These are phyloP conservation scores for Fusarium siculi DNA, from an alignment of 2,329 filamentous ascomycete genomes.

Conservation along the genomic window DNA sequence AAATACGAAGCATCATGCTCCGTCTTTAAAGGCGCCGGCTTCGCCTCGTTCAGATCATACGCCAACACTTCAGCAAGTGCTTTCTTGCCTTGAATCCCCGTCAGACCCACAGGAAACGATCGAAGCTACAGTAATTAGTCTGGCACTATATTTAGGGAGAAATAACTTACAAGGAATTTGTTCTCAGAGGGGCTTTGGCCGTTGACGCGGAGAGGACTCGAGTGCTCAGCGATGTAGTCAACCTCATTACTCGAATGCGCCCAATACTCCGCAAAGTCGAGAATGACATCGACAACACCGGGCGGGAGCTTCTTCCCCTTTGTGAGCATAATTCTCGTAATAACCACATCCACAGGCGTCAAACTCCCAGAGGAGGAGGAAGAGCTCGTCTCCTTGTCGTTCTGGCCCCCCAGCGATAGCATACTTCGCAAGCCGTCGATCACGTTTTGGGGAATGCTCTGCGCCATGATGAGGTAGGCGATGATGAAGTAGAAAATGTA, in stretches of 20 bases:
- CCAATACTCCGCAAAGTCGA: constrained; percentile 73
- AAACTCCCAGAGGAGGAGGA: constrained; percentile 47
- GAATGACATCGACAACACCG: constrained; percentile 65
- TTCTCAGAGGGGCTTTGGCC: constrained; percentile 44
- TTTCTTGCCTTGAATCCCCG: constrained; percentile 40
- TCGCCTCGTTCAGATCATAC: constrained; percentile 46
- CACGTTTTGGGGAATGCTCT: constrained; percentile 40
- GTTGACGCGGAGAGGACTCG: constrained; percentile 33
- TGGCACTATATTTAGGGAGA: too few species aligned
- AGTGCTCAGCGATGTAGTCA: constrained; percentile 41
- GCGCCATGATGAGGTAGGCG: constrained; percentile 42
- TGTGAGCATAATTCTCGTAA: constrained; percentile 60
- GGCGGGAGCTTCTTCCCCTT: constrained; percentile 58
- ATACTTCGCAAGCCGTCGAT: constrained; percentile 31
- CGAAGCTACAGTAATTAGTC: constrained; percentile 47
- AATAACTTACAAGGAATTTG: constrained; percentile 48
- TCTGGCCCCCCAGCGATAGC: background rate
- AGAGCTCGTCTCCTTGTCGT: background rate
- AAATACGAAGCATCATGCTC: constrained; percentile 48
- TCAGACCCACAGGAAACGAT: constrained; percentile 53
- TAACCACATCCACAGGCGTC: constrained; percentile 59
- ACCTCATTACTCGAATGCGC: constrained; percentile 56
- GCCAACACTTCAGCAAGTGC: constrained; percentile 43
- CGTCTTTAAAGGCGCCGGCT: constrained; percentile 40
- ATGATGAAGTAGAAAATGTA: constrained; percentile 24